phyloP scores from a whole-genome alignment of 192 early-diverging fungal species.

The Coemansia sp. region DNA sequence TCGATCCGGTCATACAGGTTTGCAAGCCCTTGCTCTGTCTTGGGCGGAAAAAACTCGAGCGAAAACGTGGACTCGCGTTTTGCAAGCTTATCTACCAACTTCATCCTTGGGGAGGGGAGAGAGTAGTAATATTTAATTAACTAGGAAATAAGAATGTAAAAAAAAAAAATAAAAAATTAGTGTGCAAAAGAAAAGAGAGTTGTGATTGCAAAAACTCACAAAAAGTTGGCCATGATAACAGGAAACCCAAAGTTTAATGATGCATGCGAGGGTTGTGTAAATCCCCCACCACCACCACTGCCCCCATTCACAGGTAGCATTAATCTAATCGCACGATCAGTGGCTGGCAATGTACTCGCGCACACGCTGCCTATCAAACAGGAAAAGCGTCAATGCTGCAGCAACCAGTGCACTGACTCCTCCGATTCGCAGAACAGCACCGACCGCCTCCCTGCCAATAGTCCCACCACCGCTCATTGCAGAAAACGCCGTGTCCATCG shows the following conservation, averaged over 20 bases:
- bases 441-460: slow-evolving; percentile 18
- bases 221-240: no score
- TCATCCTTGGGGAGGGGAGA: slow-evolving; percentile 48
- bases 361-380: slow-evolving; percentile 44
- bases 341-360: slow-evolving; percentile 22
- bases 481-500: slow-evolving; percentile 18
- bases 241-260: no score
- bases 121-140: background rate
- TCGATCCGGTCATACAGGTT: slow-evolving; percentile 97
- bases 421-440: slow-evolving; percentile 46
- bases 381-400: slow-evolving; percentile 30
- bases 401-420: slow-evolving; percentile 44
- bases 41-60: slow-evolving; percentile 98
- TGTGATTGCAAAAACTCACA: no score
- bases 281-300: no score
- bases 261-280: no score
- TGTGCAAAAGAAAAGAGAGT: no score
- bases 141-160: background rate
- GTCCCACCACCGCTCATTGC: background rate
- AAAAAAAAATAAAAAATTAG: background rate
- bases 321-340: background rate
- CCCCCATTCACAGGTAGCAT: no score
- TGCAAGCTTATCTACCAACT: slow-evolving; percentile 67
- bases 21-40: slow-evolving; percentile 86
- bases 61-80: slow-evolving; percentile 68